Percentiles rank a stretch among this genome's conserved stretches.
These are phyloP conservation scores for Avena atlantica DNA, from an alignment of 176 grass and related monocot genomes.

Conservation along the genomic window DNA sequence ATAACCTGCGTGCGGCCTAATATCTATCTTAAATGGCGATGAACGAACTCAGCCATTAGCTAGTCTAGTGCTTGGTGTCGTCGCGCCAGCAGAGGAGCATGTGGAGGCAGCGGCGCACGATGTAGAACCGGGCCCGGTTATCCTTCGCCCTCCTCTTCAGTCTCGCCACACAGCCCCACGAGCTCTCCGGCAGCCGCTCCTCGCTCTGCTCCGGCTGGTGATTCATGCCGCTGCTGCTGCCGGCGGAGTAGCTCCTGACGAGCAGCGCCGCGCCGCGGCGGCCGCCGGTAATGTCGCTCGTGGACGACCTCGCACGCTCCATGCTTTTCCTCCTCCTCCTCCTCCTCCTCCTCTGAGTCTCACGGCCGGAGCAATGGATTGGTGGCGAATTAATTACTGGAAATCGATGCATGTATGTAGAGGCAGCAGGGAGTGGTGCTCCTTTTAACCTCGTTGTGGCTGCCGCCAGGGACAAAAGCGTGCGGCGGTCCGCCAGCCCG, in stretches of 20 bases:
- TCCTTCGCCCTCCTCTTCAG: conserved; percentile 34
- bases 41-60: too few species aligned
- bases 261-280: background rate
- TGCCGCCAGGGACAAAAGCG: too few species aligned
- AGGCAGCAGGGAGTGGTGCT: too few species aligned
- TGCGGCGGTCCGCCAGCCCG: too few species aligned
- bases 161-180: background rate
- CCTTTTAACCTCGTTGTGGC: too few species aligned
- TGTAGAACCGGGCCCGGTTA: conserved; percentile 60
- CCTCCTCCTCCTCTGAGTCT: too few species aligned
- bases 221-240: background rate
- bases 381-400: too few species aligned
- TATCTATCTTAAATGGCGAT: too few species aligned
- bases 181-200: too few species aligned
- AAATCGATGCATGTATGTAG: too few species aligned
- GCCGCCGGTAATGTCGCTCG: background rate
- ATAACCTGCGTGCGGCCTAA: too few species aligned
- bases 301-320: background rate
- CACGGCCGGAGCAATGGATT: too few species aligned
- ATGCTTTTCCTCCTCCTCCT: background rate
- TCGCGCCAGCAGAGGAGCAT: conserved; percentile 77
- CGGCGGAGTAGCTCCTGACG: conserved; percentile 24
- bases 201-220: background rate
- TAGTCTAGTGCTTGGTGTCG: background rate
- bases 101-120: conserved; percentile 53